Percentiles rank a stretch among this genome's conserved stretches.
These are phyloP conservation scores for Senna siamea DNA, from an alignment of 306 rosid genomes.

Conservation along the genomic window DNA sequence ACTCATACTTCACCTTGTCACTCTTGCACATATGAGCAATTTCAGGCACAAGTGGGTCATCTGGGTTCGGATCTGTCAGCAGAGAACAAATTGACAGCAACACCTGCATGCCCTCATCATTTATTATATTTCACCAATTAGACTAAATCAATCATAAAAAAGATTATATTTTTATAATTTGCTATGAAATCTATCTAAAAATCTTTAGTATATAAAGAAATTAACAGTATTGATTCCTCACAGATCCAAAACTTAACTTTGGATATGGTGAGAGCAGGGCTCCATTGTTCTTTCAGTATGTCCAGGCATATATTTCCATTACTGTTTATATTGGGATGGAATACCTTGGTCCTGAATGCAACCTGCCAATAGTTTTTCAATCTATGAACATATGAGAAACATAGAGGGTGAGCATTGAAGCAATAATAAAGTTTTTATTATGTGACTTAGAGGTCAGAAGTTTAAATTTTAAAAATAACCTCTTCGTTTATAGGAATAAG, in stretches of 20 bases:
- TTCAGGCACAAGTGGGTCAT: slow-evolving; percentile 93
- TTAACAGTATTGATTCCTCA: no score
- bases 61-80: slow-evolving; percentile 90
- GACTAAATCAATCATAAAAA: no score
- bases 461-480: no score
- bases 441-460: no score
- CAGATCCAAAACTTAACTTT: slow-evolving; percentile 53
- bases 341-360: slow-evolving; percentile 90
- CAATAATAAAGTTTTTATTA: no score
- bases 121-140: no score
- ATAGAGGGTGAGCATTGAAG: no score
- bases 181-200: no score
- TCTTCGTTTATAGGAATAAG: no score
- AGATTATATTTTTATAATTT: no score
- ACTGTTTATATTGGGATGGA: slow-evolving; percentile 89
- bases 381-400: no score
- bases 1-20: slow-evolving; percentile 77
- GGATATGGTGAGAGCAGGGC: slow-evolving; percentile 96
- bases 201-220: no score
- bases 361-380: slow-evolving; percentile 51
- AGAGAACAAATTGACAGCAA: slow-evolving; percentile 84
- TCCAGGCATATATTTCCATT: slow-evolving; percentile 91
- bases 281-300: slow-evolving; percentile 97
- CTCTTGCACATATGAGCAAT: slow-evolving; percentile 89
- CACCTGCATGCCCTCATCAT: slow-evolving; percentile 61